phyloP scores from a whole-genome alignment of 139 green algal genomes.

The Mychonastes homosphaera region DNA sequence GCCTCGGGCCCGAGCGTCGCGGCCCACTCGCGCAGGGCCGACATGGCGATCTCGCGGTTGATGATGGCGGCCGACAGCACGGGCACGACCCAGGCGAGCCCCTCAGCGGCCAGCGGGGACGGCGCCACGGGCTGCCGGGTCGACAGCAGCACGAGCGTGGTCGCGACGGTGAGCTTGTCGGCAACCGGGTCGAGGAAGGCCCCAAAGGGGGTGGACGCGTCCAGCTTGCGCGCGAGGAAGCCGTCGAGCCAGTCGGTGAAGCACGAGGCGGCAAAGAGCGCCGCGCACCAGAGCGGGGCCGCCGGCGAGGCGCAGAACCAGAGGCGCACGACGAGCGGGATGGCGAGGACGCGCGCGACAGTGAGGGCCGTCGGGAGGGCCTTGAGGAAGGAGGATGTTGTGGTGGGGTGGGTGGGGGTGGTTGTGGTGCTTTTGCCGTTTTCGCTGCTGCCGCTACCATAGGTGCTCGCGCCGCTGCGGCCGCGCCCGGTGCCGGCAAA shows the following conservation, averaged over 20 bases:
- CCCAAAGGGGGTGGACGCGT: conserved; percentile 67
- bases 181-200: conserved; percentile 97
- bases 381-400: no score
- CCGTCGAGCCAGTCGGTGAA: conserved; percentile 95
- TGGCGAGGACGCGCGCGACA: no score
- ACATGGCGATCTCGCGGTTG: conserved; percentile 86
- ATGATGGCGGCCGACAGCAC: conserved; percentile 60
- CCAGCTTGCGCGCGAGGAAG: conserved; percentile 82
- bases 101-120: conserved; percentile 46
- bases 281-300: conserved; percentile 29
- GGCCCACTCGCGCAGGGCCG: conserved; percentile 85
- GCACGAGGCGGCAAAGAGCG: conserved; percentile 68
- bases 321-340: no score
- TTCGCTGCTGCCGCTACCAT: no score
- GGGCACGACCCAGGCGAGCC: conserved; percentile 67
- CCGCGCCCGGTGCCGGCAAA: no score
- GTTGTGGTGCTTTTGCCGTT: no score
- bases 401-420: no score
- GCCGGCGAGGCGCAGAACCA: conserved; percentile 44
- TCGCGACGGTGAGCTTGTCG: conserved; percentile 94
- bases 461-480: no score
- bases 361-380: no score
- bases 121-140: conserved; percentile 45
- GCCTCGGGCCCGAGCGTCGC: conserved; percentile 58
- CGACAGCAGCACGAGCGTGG: conserved; percentile 70